These are phyloP conservation scores for Fusarium subglutinans DNA, from an alignment of 2,329 filamentous ascomycete genomes.

Conservation along the genomic window DNA sequence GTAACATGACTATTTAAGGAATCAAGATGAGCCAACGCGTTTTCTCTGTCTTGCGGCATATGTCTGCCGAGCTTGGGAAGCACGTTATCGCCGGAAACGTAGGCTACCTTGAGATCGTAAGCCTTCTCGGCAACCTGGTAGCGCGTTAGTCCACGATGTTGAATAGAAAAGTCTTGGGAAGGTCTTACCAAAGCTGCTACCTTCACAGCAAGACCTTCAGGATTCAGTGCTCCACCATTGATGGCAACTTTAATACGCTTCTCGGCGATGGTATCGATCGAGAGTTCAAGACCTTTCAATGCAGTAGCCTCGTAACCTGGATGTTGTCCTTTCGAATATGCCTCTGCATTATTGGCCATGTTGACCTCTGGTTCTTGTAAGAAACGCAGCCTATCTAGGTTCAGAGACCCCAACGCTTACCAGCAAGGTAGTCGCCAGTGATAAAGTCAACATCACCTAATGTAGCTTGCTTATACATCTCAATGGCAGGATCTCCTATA, in stretches of 20 bases:
- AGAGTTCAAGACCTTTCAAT: background rate
- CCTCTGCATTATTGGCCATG: background rate
- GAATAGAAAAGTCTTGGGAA: accelerated
- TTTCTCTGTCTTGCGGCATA: background rate
- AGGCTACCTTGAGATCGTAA: background rate
- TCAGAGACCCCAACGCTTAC: background rate
- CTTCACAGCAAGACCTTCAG: background rate
- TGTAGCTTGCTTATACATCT: background rate
- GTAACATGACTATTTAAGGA: background rate
- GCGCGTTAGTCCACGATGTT: accelerated
- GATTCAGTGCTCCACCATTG: background rate
- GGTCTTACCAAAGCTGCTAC: background rate
- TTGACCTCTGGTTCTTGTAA: background rate
- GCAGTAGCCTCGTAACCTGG: background rate
- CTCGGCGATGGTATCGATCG: background rate
- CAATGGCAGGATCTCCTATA: background rate
- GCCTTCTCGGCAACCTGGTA: background rate
- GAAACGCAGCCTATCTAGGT: background rate
- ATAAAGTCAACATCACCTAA: background rate
- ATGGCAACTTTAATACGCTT: background rate
- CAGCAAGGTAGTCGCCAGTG: background rate
- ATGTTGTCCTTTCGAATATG: background rate
- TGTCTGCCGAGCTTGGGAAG: background rate
- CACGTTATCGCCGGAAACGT: background rate
- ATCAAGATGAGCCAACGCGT: background rate